Base-by-base conservation (phyloP, 2,329 filamentous ascomycete genomes). In the Cladosporium sphaerospermum region DNA sequence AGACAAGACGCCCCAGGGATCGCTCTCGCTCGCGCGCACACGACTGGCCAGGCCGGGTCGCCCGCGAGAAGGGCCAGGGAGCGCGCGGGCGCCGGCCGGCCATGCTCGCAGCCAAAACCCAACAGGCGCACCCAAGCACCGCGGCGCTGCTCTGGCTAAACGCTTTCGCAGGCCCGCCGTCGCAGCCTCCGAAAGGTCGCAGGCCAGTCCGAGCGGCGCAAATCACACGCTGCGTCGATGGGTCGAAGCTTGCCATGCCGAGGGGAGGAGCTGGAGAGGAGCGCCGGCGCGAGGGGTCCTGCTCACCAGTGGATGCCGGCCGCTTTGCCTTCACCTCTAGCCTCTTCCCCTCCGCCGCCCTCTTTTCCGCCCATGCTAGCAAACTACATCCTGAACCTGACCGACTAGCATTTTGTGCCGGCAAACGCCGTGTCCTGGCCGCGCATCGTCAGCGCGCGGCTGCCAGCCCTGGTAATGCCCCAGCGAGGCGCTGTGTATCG, bases 81-180 rank as follows among this genome's bases (percentile, higher is more conserved):
- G 23, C 23, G 23, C 23, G 23, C 23, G 23, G 23, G 23, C 23
- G 23, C 23, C 23, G 23, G 23, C 23, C 46, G n/a, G 47, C 37
- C 47, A n/a, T 6, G 37, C 40, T 28, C 43, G 48, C 48, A 36
- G 16, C 37, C 47, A 43, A 44, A 40, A n/a, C 45, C 9, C 31
- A 28, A 23, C 19, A 44, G 46, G 19, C 37, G 39, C 32, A 39
- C 37, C 47, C 47, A 42, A 14, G 39, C 23, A 50, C 14, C 16
- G 47, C 23, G 36, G 45, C 44, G 42, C 19, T 19, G 46, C 48
- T 51, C 48, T 51, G 48, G 48, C 48, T 50, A 51, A 51, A 51
- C 48, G 32, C 40, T 44, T 40, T 44, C 40, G 23, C 23, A 28
- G 23, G 23, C 23, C 23, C 23, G 23, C 23, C 23, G 23, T 28